phyloP scores from a whole-genome alignment of 805 yeast genomes.

The Naumovozyma baii region DNA sequence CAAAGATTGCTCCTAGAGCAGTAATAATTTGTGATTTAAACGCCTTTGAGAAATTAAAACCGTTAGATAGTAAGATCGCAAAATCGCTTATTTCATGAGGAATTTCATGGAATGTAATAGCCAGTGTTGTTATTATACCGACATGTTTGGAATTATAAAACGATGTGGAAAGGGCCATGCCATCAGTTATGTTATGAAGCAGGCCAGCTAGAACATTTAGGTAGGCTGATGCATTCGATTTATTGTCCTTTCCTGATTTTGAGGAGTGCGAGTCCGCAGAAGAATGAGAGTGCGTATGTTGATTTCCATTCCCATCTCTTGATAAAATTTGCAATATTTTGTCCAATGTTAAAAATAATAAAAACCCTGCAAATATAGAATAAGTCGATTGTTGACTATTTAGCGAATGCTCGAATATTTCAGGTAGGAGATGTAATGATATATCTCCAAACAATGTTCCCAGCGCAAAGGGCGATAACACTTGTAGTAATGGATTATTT shows the following conservation, averaged over 20 bases:
- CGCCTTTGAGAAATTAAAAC: conserved; percentile 57
- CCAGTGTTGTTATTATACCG: conserved; percentile 61
- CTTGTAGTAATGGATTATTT: background rate
- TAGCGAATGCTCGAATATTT: conserved; percentile 36
- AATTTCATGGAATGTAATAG: conserved; percentile 66
- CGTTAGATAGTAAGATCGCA: conserved; percentile 55
- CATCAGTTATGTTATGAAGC: conserved; percentile 69
- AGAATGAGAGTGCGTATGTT: conserved; percentile 33
- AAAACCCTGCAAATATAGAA: conserved; percentile 49
- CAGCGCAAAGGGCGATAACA: conserved; percentile 46
- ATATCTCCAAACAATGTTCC: conserved; percentile 73
- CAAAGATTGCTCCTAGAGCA: conserved; percentile 54
- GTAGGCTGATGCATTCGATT: conserved; percentile 40
- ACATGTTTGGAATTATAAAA: conserved; percentile 49
- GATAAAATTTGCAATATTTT: conserved; percentile 43
- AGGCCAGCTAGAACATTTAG: conserved; percentile 62
- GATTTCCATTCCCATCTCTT: conserved; percentile 13
- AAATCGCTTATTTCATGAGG: conserved; percentile 80
- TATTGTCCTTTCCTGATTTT: conserved; percentile 4
- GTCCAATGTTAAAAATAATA: conserved; percentile 52
- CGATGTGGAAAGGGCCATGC: conserved; percentile 63
- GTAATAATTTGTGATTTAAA: conserved; percentile 59
- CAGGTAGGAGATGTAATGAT: conserved; percentile 63
- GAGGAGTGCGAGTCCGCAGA: conserved; percentile 37
- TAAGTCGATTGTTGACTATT: conserved; percentile 37